A percentile compares a stretch with the other conserved stretches of the same genome.
Conservation (phyloP, 164 flowering plant species). For the Vitis amurensis region DNA sequence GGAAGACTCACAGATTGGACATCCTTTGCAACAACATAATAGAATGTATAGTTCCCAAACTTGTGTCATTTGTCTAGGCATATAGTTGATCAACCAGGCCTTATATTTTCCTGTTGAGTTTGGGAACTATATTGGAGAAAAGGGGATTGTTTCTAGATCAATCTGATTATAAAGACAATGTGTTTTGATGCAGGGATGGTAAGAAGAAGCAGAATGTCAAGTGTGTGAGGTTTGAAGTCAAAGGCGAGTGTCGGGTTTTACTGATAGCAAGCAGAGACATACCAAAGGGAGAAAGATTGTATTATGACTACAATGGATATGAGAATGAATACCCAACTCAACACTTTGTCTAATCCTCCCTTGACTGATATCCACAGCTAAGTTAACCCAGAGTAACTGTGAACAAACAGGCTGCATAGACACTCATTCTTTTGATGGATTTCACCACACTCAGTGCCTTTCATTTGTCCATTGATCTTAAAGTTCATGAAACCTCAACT, state of each 20-base stretch:
- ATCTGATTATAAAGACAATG: neutral
- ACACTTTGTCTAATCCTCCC: constrained; percentile 57
- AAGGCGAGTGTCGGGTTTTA: constrained; percentile 78
- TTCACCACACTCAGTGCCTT: too few species aligned
- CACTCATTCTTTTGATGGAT: too few species aligned
- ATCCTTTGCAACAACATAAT: too few species aligned
- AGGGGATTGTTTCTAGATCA: neutral
- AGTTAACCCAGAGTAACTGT: too few species aligned
- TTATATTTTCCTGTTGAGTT: neutral
- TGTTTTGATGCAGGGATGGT: constrained; percentile 64
- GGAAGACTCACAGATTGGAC: too few species aligned
- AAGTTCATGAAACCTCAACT: too few species aligned
- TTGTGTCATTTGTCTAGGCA: too few species aligned
- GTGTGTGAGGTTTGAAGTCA: constrained; percentile 73
- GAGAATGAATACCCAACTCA: constrained; percentile 92
- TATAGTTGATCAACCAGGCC: neutral
- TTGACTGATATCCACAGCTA: too few species aligned
- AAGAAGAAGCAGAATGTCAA: constrained; percentile 90
- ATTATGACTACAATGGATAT: constrained; percentile 86
- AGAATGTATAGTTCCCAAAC: too few species aligned
- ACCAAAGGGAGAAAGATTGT: constrained; percentile 78
- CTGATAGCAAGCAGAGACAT: constrained; percentile 85
- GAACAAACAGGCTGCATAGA: too few species aligned
- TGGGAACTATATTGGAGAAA: too few species aligned
- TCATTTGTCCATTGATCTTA: too few species aligned